Evolutionary conservation across 2,329 filamentous ascomycete species (phyloP), one percentile per base, ranked within the genome.

Genomic region (Hirsutella thompsonii): DNA sequence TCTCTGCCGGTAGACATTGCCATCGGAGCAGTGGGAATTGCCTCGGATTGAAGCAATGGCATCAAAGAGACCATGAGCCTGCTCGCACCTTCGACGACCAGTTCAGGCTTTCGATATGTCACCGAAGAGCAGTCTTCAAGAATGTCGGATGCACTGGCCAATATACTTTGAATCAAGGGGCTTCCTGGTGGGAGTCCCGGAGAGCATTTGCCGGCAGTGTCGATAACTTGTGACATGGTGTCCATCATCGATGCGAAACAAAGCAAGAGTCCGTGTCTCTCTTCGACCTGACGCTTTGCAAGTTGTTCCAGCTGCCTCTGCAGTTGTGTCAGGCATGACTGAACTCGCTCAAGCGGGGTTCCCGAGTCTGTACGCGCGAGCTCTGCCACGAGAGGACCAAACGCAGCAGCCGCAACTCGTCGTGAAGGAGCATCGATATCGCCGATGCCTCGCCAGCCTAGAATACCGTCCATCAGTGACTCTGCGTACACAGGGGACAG

Each of bases 361-460:
- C 44, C 38, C 2, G 45, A 39, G 14, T 32, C 41, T 0, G 44
- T 39, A 6, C 58, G 43, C 9, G 64, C 61, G 29, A 66, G 51
- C 42, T 66, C 61, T 29, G 56, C 64, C 47, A 61, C 68, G 4
- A 89, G 55, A 1, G 58, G 55, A 5, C 85, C 85, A 50, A 90
- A 79, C 0, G 84, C 79, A 2, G 60, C 61, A 2, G 83, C 86
- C 13, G 87, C 81, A 38, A 76, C 72, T 49, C 85, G 72, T 45
- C 92, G 75, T 2, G 87, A 86, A 5, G 71, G 65, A 0, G 79
- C 72, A 57, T 95, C 88, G 8, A 78, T 68, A 47, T 93, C 86
- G 0, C 81, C 80, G n/a, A 93, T 74, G 1, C 92, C 92, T 57
- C 90, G 75, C 92, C 92, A 98, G 18, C 77, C 79, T 11, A 93